Evolutionary conservation across 176 grass and related monocot species (phyloP).

Genomic region (Triticum aestivum): IWGSC_CS_RefSeq_v2.1 NC_057807.1:397587324-397587823

Average conservation of each 20-base stretch:
- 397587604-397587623: not conserved
- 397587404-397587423: not conserved
- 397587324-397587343: not conserved
- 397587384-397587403: slow-evolving; percentile 23
- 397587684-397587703: not conserved
- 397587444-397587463: not conserved
- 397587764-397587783: not conserved
- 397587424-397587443: not conserved
- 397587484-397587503: not conserved
- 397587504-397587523: not conserved
- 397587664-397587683: not conserved
- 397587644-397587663: not conserved
- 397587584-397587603: too few relatives aligned
- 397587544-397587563: not conserved
- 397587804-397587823: too few relatives aligned
- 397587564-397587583: not conserved
- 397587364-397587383: not conserved
- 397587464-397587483: not conserved
- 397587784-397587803: not conserved
- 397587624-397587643: not conserved
- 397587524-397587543: not conserved
- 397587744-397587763: not conserved
- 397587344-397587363: not conserved
- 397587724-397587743: not conserved
- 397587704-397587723: not conserved